Percentiles rank a stretch among this genome's conserved stretches.
Conservation (phyloP, 1,284 basidiomycete genomes). For the Takashimella tepidaria region DNA sequence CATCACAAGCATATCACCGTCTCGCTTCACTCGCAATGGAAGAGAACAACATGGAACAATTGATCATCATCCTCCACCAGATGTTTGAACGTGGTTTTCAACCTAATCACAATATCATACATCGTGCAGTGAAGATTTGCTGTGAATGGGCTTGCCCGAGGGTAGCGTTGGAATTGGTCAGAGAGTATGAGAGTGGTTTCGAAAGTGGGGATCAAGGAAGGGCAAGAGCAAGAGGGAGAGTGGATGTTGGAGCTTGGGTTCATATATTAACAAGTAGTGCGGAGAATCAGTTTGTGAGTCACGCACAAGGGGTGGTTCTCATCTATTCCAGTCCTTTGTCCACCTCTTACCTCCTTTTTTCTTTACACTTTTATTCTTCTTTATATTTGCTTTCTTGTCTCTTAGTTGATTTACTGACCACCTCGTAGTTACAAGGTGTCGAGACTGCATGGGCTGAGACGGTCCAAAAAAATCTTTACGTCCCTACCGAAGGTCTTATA, state of each 20-base stretch:
- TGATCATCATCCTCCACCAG: constrained; percentile 27
- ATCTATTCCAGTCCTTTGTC: too few relatives aligned
- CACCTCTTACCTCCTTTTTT: too few relatives aligned
- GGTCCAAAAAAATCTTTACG: constrained; percentile 53
- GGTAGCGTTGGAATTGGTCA: constrained; percentile 30
- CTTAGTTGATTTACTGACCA: constrained; percentile 3
- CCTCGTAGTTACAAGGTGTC: constrained; percentile 61
- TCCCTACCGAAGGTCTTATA: constrained; percentile 69
- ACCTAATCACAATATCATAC: constrained; percentile 11
- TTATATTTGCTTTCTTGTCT: too few relatives aligned
- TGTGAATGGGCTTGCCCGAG: constrained; percentile 34
- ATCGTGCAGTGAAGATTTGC: constrained; percentile 19
- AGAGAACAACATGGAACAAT: constrained; percentile 22
- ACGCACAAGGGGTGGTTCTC: too few relatives aligned
- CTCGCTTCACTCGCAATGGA: constrained; percentile 18
- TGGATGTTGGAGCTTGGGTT: constrained; percentile 24
- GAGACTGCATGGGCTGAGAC: constrained; percentile 59
- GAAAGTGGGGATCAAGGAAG: constrained; percentile 2
- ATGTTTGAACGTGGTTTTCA: constrained; percentile 26
- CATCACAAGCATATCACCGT: constrained; percentile 16
- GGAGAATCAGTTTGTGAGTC: constrained; percentile 36
- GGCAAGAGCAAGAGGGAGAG: too few relatives aligned
- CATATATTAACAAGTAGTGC: constrained; percentile 35
- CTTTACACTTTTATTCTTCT: too few relatives aligned
- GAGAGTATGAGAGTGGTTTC: constrained; percentile 17